A percentile compares a stretch with the other conserved stretches of the same genome.
phyloP scores from a whole-genome alignment of 441 rosid genomes.

The Erodium chrysanthum region DNA sequence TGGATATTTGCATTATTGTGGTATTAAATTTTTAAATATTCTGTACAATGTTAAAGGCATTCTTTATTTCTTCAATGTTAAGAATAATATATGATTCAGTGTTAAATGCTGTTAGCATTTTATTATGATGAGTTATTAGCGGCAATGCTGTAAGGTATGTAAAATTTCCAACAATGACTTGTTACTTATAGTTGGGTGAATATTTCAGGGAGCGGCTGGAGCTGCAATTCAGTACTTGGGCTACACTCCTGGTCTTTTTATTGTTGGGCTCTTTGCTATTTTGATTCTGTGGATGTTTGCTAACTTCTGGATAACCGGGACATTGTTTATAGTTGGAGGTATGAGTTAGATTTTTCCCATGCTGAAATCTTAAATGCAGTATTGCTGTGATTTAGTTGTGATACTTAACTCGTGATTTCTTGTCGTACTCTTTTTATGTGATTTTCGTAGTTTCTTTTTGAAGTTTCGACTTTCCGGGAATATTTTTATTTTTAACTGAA shows the following conservation, averaged over 20 bases:
- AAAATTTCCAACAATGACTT: neutral
- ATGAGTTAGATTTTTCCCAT: constrained; percentile 23
- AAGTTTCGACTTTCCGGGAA: neutral
- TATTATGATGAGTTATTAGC: neutral
- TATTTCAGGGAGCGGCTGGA: constrained; percentile 84
- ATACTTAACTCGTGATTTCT: neutral
- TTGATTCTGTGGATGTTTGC: constrained; percentile 95
- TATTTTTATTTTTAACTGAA: neutral
- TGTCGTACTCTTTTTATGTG: neutral
- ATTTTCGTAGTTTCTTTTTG: neutral
- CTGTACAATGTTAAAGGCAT: neutral
- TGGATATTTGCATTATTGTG: neutral
- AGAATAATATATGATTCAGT: neutral
- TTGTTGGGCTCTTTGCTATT: constrained; percentile 78
- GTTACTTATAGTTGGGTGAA: constrained; percentile 15
- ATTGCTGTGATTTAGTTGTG: neutral
- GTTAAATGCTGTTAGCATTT: neutral
- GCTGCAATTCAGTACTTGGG: constrained; percentile 80
- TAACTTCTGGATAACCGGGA: constrained; percentile 96
- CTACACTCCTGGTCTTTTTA: constrained; percentile 90
- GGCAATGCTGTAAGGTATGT: neutral
- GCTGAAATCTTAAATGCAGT: neutral
- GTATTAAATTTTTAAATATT: neutral
- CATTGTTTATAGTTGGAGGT: constrained; percentile 93
- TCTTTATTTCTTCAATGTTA: neutral